Conservation (phyloP, 495 filamentous ascomycete genomes). For the Penicillium desertorum region DNA sequence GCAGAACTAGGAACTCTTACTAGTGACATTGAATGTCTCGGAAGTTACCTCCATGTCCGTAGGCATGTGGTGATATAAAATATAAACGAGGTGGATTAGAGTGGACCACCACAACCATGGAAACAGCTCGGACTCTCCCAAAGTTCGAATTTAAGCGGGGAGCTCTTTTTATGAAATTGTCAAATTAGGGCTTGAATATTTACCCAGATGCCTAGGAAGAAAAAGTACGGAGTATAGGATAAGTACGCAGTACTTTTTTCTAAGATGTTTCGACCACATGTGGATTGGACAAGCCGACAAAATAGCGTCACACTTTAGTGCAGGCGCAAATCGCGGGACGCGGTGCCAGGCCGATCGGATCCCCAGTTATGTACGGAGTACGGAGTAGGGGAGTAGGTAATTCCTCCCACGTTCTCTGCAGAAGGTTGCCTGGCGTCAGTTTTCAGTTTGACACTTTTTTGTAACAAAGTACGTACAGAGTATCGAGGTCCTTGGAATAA, state of each 20-base stretch:
- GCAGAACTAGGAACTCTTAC: too few species aligned
- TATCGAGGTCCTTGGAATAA: background rate
- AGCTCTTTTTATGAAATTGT: background rate
- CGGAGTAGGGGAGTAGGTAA: background rate
- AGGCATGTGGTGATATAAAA: too few species aligned
- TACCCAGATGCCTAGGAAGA: background rate
- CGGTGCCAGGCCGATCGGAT: slow-evolving; percentile 4
- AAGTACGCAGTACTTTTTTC: background rate
- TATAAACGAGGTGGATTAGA: background rate
- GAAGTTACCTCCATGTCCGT: too few species aligned
- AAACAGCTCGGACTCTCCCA: slow-evolving; percentile 2
- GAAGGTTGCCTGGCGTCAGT: background rate
- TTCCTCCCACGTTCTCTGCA: slow-evolving; percentile 2
- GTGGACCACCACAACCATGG: slow-evolving; percentile 1
- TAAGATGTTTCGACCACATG: slow-evolving; percentile 20
- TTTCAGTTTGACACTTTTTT: slow-evolving; percentile 1
- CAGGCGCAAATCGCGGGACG: slow-evolving; percentile 21
- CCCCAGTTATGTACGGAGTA: background rate
- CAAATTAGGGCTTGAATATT: background rate
- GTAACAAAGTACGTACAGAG: background rate
- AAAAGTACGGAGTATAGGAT: background rate
- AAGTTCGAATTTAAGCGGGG: background rate
- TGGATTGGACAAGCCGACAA: slow-evolving; percentile 19
- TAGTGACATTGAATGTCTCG: too few species aligned
- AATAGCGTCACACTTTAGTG: slow-evolving; percentile 26